Base-by-base conservation (phyloP, 805 yeast genomes). In the Teunomyces barrocoloradensis region DNA sequence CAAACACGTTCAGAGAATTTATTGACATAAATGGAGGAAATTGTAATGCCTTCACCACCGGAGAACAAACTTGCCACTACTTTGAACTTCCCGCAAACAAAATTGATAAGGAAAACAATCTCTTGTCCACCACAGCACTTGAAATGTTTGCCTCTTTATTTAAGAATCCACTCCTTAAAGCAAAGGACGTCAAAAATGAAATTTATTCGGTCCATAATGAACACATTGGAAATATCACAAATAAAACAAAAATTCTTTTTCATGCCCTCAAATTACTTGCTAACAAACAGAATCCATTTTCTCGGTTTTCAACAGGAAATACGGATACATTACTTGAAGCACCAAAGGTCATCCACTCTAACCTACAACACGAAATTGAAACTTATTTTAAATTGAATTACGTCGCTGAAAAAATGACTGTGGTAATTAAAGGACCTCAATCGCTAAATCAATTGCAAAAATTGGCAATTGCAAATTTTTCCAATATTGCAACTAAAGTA, bases 21-120 rank as follows among this genome's bases (percentile, higher is more conserved):
- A 56, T 85, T 0, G 54, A 71, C 0, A 60, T 71, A 25, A 61
- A 72, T 32, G 84, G 85, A 15, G 94, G 94, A 1, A 53, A 67
- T 0, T 64, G 75, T 44, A 87, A 85, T 63, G 95, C 94, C 0
- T 79, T 66, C 52, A 87, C 95, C 0, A 78, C 85, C 0, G 85
- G 84, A 2, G 87, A 82, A 51, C 78, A 74, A 45, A 85, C 92
- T 0, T 73, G 81, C 12, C 87, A 78, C 59, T 80, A 75, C 53
- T 84, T 83, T 57, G 84, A 83, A 53, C 60, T 84, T 1, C 88
- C 90, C 0, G 59, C 74, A 0, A 69, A 61, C 44, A 60, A 71
- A 11, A 53, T 58, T 3, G 42, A 48, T 11, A 33, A 53, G 11
- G 32, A 46, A 11, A 61, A 60, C 1, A 68, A 63, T 25, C 69